These are phyloP conservation scores for Pistacia vera DNA, from an alignment of 345 rosid genomes.

Conservation along the genomic window DNA sequence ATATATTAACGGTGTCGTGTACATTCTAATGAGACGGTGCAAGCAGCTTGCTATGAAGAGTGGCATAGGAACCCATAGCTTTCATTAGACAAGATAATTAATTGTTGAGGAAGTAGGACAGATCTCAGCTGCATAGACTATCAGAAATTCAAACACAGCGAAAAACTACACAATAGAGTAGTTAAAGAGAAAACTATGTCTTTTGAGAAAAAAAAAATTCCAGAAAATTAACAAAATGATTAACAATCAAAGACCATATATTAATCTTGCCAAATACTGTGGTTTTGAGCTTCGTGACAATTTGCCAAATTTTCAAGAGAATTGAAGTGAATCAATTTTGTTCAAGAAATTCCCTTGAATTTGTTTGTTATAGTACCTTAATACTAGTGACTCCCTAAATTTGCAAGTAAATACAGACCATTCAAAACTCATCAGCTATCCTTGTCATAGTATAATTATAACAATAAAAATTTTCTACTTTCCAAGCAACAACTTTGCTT, in stretches of 20 bases:
- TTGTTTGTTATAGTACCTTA: neutral
- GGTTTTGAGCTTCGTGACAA: neutral
- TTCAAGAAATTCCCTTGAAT: neutral
- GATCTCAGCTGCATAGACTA: conserved; percentile 34
- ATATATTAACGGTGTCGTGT: conserved; percentile 23
- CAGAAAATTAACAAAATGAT: neutral
- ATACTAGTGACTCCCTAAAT: neutral
- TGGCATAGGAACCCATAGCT: conserved; percentile 31
- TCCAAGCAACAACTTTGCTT: neutral
- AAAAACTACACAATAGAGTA: conserved; percentile 14
- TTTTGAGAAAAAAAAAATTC: neutral
- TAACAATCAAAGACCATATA: neutral
- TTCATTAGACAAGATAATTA: conserved; percentile 23
- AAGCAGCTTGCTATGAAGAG: conserved; percentile 29
- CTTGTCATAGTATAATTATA: neutral
- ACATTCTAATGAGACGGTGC: conserved; percentile 26
- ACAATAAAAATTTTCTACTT: neutral
- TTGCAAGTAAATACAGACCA: neutral
- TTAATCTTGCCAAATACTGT: too few species aligned
- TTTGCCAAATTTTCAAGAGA: neutral
- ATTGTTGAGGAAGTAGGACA: conserved; percentile 21
- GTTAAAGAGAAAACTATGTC: conserved; percentile 9
- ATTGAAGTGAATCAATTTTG: neutral
- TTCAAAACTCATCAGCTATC: neutral
- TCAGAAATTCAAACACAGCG: conserved; percentile 22